Base-by-base conservation (phyloP, 805 yeast genomes). In the Candida silvatica region DNA sequence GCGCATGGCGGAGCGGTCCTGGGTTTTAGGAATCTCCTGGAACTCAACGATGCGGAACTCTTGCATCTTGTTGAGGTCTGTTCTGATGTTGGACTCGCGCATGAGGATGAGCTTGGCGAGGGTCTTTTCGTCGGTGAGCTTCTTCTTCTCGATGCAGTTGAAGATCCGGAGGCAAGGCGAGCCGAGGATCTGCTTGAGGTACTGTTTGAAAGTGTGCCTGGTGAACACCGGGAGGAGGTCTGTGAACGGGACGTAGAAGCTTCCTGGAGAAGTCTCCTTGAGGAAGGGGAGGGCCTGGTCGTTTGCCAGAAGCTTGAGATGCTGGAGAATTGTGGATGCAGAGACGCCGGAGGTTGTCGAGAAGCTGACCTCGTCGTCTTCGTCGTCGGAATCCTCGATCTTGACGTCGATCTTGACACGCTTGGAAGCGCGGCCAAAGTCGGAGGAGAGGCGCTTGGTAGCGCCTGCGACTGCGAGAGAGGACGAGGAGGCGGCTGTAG, bases 21-120 rank as follows among this genome's bases (percentile, higher is more conserved):
- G 79, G 6, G 95, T 80, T 48, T 90, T 74, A 9, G 97, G 97
- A 20, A 92, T 81, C 60, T 92, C 98, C 58, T 90, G 97, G 25
- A 88, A 69, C 52, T 90, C 95, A 15, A 88, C 62, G 15, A 83
- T 70, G 41, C 88, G 86, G 43, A 75, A 67, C 35, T 70, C 72
- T 19, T 83, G 70, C 36, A 92, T 61, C 23, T 73, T 71, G 31
- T 80, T 72, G 29, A 87, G 61, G 29, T 80, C 76, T 27, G 78
- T 75, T 37, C 96, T 68, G 6, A 87, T 82, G 25, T 77, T 81
- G 40, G 72, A 74, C 39, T 86, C 94, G 44, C 75, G 83, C 57
- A 92, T 67, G 35, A 92, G 59, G 2, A 92, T 90, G 12, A 73
- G 56, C 35, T 82, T 78, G 26, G 86, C 74, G 34, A 92, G 71